Evolutionary conservation across 257 asterid genomes (phyloP).

Genomic region (Solanum clarkiae): DNA sequence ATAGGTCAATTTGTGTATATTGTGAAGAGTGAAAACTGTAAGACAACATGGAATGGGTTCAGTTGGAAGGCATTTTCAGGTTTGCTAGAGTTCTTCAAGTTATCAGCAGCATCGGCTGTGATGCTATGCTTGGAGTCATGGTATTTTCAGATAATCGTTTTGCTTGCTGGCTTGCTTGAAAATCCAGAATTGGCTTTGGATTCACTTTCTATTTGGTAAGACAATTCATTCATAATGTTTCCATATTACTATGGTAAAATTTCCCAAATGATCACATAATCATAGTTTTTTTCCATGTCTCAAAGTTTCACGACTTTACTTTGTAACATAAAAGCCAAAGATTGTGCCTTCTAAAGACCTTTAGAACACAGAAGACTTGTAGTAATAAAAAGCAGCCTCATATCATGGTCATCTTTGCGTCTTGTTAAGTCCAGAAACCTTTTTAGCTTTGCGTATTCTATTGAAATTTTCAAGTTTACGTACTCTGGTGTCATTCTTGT

Average conservation of each 20-base stretch:
- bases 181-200: slow-evolving; percentile 22
- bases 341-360: neutral
- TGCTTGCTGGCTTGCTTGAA: slow-evolving; percentile 20
- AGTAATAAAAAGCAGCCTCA: neutral
- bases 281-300: too few relatives aligned
- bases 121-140: slow-evolving; percentile 24
- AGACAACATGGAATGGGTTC: slow-evolving; percentile 15
- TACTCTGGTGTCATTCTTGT: neutral
- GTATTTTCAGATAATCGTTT: slow-evolving; percentile 21
- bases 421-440: neutral
- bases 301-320: too few relatives aligned
- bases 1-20: slow-evolving; percentile 11
- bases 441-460: neutral
- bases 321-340: too few relatives aligned
- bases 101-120: slow-evolving; percentile 24
- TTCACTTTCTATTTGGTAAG: slow-evolving; percentile 24
- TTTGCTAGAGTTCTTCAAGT: slow-evolving; percentile 12
- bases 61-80: slow-evolving; percentile 8
- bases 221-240: neutral
- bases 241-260: neutral
- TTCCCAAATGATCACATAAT: neutral
- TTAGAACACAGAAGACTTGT: neutral
- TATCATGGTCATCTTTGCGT: neutral
- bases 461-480: neutral
- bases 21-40: slow-evolving; percentile 9